Conservation (phyloP, 495 filamentous ascomycete species). For the Barbatosphaeria neglecta region DNA sequence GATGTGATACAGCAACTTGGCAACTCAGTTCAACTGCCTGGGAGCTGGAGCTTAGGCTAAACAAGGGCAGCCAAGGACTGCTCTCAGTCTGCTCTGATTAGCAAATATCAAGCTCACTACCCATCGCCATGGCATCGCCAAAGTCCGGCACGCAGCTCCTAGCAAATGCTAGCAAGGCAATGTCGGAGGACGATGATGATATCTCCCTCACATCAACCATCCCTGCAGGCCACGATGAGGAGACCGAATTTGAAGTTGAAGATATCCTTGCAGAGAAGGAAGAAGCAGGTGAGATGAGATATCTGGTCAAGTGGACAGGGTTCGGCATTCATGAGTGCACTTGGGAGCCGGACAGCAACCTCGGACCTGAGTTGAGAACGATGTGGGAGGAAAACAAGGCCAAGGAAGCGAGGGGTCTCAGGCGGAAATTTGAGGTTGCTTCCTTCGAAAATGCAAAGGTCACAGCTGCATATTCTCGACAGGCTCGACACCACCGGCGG, state of each 20-base stretch:
- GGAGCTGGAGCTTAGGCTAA: no score
- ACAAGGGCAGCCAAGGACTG: no score
- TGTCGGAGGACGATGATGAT: constrained; percentile 34
- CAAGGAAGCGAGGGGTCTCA: constrained; percentile 28
- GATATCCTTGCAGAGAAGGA: constrained; percentile 39
- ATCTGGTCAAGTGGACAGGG: constrained; percentile 57
- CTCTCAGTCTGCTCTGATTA: no score
- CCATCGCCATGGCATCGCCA: not conserved
- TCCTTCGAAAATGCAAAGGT: constrained; percentile 26
- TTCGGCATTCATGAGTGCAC: constrained; percentile 45
- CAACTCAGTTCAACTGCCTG: no score
- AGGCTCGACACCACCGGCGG: constrained; percentile 34
- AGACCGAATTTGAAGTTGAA: constrained; percentile 36
- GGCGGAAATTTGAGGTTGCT: constrained; percentile 36
- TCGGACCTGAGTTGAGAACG: constrained; percentile 34
- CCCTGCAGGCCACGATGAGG: constrained; percentile 22
- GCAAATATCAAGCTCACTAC: no score
- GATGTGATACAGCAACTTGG: no score
- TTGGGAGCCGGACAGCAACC: constrained; percentile 52
- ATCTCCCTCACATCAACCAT: constrained; percentile 54
- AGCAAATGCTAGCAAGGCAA: not conserved
- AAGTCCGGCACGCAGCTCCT: not conserved
- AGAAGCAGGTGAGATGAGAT: constrained; percentile 29
- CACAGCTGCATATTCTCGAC: constrained; percentile 13
- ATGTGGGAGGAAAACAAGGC: constrained; percentile 45